Base-by-base conservation (phyloP, 163 green algal species). In the Scenedesmus sp. region DNA sequence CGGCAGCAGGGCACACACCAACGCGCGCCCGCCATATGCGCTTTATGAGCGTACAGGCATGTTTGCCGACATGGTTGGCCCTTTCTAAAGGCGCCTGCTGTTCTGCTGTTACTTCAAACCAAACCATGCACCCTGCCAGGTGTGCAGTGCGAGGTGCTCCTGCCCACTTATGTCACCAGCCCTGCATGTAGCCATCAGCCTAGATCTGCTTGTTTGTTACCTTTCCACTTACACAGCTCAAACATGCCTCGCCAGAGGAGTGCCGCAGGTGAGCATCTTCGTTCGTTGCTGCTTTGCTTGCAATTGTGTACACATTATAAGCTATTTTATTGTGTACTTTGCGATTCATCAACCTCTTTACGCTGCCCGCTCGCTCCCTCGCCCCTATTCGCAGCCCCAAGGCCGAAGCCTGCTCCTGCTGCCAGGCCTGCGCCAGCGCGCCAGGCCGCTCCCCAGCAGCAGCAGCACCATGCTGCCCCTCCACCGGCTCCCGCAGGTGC, bases 371-470 rank as follows among this genome's bases (percentile, higher is more conserved):
- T 66, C 54, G 26, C 23, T 86, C 1, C 3, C 23, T 86, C 1
- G 15, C 18, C 70, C 3, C 85, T 83, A 52, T 52, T 23, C 23
- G 56, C 84, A 87, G 87, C 87, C 56, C 87, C 87, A n/a, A 76
- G 87, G 74, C 87, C 87, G 20, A 91, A 77, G 87, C 87, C 87
- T 66, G 87, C 87, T 77, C 76, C 87, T 77, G 87, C 87, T 62
- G 26, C 87, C n/a, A 26, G 60, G 15, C 62, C 73, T 26, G n/a
- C 73, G 13, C 76, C 87, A 87, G 57, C 87, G 62, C 70, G 26
- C 79, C 70, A 79, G 3, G 70, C 70, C 0, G 20, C 70, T 52
- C 76, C 73, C 23, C 74, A 81, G 79, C 70, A 77, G 20, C 84
- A 89, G 66, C 85, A 82, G 52, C 85, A 90, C 8, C 46, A 67